Conservation (phyloP, 202 grass and related monocot species). For the Brachypodium distachyon region DNA sequence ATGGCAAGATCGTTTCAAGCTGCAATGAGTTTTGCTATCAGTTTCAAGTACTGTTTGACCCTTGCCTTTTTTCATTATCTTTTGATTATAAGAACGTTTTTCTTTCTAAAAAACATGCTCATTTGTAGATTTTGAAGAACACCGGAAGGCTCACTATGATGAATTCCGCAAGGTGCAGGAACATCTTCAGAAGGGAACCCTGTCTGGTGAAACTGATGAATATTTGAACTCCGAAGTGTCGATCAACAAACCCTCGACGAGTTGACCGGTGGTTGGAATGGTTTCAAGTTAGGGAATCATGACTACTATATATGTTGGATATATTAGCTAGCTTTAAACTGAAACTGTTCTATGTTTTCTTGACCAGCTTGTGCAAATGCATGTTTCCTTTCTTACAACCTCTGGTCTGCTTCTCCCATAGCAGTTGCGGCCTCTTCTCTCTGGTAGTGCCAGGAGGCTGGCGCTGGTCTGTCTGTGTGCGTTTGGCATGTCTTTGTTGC, state of each 20-base stretch:
- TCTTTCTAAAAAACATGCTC: conserved; percentile 4
- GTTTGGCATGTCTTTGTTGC: too few relatives aligned
- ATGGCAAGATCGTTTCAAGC: neutral
- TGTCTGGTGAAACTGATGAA: conserved; percentile 10
- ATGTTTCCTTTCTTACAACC: neutral
- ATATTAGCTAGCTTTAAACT: neutral
- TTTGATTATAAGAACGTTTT: neutral
- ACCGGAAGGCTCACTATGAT: conserved; percentile 36
- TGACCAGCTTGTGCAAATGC: neutral
- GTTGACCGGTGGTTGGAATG: neutral
- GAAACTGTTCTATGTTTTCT: neutral
- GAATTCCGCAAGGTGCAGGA: conserved; percentile 36
- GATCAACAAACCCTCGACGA: neutral
- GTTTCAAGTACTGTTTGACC: neutral
- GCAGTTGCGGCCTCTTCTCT: too few relatives aligned
- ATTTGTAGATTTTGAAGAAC: conserved; percentile 27
- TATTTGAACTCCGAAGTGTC: neutral
- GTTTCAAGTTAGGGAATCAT: neutral
- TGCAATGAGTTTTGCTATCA: neutral
- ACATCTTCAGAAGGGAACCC: conserved; percentile 25
- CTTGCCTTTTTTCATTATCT: neutral
- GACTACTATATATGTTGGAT: neutral
- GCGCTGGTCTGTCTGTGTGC: too few relatives aligned
- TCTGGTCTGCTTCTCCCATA: too few relatives aligned
- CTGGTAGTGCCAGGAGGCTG: too few relatives aligned